Evolutionary conservation across 352 stramenopile genomes (phyloP), one percentile per base, ranked within the genome.

Genomic region (Pythium graminicola): DNA sequence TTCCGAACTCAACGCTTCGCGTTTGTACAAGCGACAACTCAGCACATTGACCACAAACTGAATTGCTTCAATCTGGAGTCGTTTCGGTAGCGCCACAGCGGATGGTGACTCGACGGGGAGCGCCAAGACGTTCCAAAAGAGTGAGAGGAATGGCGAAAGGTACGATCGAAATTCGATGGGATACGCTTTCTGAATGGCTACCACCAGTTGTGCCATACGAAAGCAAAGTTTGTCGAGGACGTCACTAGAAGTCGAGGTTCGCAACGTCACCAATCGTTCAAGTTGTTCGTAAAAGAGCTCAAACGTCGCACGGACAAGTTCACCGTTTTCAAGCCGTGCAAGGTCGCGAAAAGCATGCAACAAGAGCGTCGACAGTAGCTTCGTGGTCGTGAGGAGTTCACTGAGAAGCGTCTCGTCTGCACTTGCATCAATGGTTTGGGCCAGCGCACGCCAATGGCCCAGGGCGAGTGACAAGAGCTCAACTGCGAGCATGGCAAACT

Each of bases 131-230:
- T 73, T 73, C 77, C 77, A 90, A 36, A 88, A 93, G 10, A 89
- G 56, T 20, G 53, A 53, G 16, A 89, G 57, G 53, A 84, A 90
- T 51, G 73, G 70, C 46, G 73, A 29, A 41, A 94, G 44, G 50
- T 89, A 90, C 20, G 81, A 69, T 19, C 83, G 81, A 50, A 92
- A 94, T 67, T 92, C 83, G 54, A 94, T 81, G 33, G 83, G 67
- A 61, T 94, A 89, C 53, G 76, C 67, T 35, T 89, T 85, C 49
- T 94, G 83, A 8, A 88, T 57, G 7, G 60, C 76, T 23, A 89
- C 78, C 22, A 91, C 66, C 35, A 90, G 74, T 3, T 44, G 65
- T 0, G 83, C 77, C 49, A 86, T 71, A 14, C 74, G 72, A 33
- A 79, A 76, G 63, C 78, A 71, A 39, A 78, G 75, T 33, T 89